Evolutionary conservation across 495 filamentous ascomycete genomes (phyloP).

Genomic region (Rhizodiscina lignyota): DNA sequence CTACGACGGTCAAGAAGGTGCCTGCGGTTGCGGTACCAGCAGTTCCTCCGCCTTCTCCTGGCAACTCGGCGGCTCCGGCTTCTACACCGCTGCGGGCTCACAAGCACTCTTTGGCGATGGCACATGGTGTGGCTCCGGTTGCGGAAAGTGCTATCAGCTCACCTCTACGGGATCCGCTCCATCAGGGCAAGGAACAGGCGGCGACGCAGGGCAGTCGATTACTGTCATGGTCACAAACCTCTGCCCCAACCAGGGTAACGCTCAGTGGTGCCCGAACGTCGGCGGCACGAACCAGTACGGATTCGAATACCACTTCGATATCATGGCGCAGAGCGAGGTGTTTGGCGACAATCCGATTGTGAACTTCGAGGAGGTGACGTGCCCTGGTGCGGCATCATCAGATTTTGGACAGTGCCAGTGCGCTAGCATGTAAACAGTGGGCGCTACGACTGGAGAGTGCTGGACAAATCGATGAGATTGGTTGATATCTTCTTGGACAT

Average conservation of each 20-base stretch:
- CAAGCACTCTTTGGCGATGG: too few relatives aligned
- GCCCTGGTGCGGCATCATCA: conserved; percentile 9
- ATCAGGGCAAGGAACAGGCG: conserved; percentile 17
- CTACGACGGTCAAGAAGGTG: too few relatives aligned
- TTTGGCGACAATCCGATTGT: conserved; percentile 26
- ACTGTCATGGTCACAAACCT: conserved; percentile 28
- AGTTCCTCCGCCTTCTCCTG: too few relatives aligned
- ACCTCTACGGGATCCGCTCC: conserved; percentile 22
- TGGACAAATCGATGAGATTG: too few relatives aligned
- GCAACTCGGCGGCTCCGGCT: too few relatives aligned
- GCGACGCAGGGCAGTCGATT: conserved; percentile 19
- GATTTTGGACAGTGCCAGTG: background rate
- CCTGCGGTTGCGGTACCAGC: too few relatives aligned
- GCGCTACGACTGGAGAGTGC: too few relatives aligned
- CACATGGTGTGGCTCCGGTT: conserved; percentile 27
- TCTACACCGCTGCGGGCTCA: too few relatives aligned
- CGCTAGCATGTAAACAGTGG: too few relatives aligned
- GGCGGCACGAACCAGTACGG: conserved; percentile 23
- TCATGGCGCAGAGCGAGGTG: conserved; percentile 22
- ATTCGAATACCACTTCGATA: conserved; percentile 26
- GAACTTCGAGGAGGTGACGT: conserved; percentile 20
- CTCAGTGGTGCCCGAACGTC: conserved; percentile 20
- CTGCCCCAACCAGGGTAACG: conserved; percentile 25
- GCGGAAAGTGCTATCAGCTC: conserved; percentile 25
- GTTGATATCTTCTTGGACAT: too few relatives aligned